phyloP scores from a whole-genome alignment of 2,329 filamentous ascomycete genomes.

The Acrocalymma vagum region DNA sequence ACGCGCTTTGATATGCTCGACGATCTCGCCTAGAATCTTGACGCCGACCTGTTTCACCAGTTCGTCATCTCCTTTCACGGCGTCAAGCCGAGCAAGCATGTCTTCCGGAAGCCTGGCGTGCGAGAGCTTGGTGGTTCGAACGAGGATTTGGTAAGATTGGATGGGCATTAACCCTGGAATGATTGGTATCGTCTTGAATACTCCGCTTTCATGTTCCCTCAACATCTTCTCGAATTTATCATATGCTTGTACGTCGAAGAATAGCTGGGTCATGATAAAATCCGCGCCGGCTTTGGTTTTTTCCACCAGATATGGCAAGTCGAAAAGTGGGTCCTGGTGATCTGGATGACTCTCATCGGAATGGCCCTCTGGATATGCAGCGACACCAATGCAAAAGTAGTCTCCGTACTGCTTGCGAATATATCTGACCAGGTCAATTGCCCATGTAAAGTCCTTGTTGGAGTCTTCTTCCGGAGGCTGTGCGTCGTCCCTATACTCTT shows the following conservation, averaged over 20 bases:
- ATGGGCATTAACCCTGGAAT: constrained; percentile 97
- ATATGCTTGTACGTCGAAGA: constrained; percentile 90
- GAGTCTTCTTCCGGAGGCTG: constrained; percentile 68
- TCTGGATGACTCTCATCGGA: constrained; percentile 90
- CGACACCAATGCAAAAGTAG: constrained; percentile 96
- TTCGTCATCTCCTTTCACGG: constrained; percentile 81
- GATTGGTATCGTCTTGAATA: constrained; percentile 86
- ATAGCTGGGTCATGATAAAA: constrained; percentile 98
- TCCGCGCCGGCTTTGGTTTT: constrained; percentile 93
- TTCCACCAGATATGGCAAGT: constrained; percentile 87
- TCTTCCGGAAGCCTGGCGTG: constrained; percentile 81
- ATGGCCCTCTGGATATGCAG: constrained; percentile 94
- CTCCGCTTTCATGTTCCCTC: constrained; percentile 81
- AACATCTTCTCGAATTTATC: constrained; percentile 79
- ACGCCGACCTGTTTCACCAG: constrained; percentile 82
- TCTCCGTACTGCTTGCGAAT: constrained; percentile 87
- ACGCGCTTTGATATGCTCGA: constrained; percentile 78
- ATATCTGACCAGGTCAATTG: constrained; percentile 87
- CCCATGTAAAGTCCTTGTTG: constrained; percentile 86
- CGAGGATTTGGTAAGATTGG: constrained; percentile 95
- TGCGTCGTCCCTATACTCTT: constrained; percentile 80
- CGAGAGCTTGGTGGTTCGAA: constrained; percentile 91
- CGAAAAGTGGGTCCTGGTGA: constrained; percentile 69
- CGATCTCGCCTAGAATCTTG: constrained; percentile 83
- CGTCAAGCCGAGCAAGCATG: constrained; percentile 75